Evolutionary conservation across 768 basidiomycete species (phyloP).

Genomic region (Leccinum uliginosum): DNA sequence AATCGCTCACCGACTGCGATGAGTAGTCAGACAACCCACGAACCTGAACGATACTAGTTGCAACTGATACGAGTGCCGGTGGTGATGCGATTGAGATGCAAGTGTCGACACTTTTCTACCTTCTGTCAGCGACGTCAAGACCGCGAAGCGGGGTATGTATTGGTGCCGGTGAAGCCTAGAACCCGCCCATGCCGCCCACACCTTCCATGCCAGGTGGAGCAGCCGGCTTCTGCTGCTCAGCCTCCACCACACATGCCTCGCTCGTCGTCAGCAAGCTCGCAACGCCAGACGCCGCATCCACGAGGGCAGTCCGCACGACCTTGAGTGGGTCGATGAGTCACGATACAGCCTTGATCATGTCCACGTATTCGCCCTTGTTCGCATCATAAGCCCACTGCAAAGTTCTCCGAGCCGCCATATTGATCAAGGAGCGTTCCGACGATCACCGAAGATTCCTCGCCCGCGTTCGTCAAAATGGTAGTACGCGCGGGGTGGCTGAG

Average conservation of each 20-base stretch:
- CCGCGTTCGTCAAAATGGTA: slow-evolving; percentile 91
- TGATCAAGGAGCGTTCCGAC: slow-evolving; percentile 76
- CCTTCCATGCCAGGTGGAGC: slow-evolving; percentile 54
- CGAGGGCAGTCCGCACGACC: slow-evolving; percentile 89
- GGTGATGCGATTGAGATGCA: slow-evolving; percentile 23
- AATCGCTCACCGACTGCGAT: too few relatives aligned
- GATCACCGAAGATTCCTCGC: slow-evolving; percentile 90
- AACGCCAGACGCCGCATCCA: slow-evolving; percentile 93
- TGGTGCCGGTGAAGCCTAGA: slow-evolving; percentile 29
- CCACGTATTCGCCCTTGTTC: slow-evolving; percentile 83
- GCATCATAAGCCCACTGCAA: slow-evolving; percentile 89
- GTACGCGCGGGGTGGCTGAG: slow-evolving; percentile 79
- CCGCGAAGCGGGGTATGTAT: too few relatives aligned
- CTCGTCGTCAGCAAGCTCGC: slow-evolving; percentile 89
- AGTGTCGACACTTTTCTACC: background rate
- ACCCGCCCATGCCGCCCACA: slow-evolving; percentile 46
- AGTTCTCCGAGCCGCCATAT: slow-evolving; percentile 72
- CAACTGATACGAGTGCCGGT: background rate
- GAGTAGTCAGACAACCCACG: too few relatives aligned
- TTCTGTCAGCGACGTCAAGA: too few relatives aligned
- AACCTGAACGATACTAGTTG: too few relatives aligned
- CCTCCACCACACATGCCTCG: slow-evolving; percentile 90
- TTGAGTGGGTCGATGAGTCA: slow-evolving; percentile 96
- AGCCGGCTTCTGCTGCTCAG: slow-evolving; percentile 71
- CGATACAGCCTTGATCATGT: slow-evolving; percentile 92